These are phyloP conservation scores for Turritis glabra DNA, from an alignment of 345 rosid species.

Conservation along the genomic window DNA sequence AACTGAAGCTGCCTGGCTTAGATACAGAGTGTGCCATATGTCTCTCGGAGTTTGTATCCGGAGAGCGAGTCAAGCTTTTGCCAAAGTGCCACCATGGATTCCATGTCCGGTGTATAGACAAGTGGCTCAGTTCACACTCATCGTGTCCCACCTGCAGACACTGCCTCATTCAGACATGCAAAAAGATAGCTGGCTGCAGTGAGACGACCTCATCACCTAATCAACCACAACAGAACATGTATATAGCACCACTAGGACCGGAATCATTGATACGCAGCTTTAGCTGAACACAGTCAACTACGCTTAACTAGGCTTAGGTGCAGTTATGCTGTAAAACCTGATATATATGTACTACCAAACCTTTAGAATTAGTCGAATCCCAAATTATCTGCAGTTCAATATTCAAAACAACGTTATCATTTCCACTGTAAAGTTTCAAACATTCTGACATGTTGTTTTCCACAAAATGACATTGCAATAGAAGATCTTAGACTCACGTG, in stretches of 20 bases:
- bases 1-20: conserved; percentile 52
- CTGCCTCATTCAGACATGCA: conserved; percentile 74
- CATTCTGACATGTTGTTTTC: conserved; percentile 31
- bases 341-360: conserved; percentile 15
- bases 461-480: conserved; percentile 3
- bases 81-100: conserved; percentile 88
- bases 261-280: conserved; percentile 49
- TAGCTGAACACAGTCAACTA: conserved; percentile 38
- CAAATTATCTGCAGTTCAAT: conserved; percentile 24
- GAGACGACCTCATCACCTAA: conserved; percentile 47
- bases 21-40: conserved; percentile 79
- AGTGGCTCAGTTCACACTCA: conserved; percentile 85
- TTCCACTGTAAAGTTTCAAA: conserved; percentile 38
- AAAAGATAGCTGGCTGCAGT: conserved; percentile 63
- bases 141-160: conserved; percentile 97
- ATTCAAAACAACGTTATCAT: conserved; percentile 20
- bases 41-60: conserved; percentile 57
- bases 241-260: conserved; percentile 56
- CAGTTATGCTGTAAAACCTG: conserved; percentile 16
- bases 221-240: conserved; percentile 42
- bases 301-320: conserved; percentile 33
- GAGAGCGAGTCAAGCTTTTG: conserved; percentile 69
- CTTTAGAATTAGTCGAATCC: conserved; percentile 23
- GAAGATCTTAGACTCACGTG: conserved; percentile 23
- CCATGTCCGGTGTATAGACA: conserved; percentile 82